These are phyloP conservation scores for Tulasnella sp. DNA, from an alignment of 768 basidiomycete genomes.

Conservation along the genomic window DNA sequence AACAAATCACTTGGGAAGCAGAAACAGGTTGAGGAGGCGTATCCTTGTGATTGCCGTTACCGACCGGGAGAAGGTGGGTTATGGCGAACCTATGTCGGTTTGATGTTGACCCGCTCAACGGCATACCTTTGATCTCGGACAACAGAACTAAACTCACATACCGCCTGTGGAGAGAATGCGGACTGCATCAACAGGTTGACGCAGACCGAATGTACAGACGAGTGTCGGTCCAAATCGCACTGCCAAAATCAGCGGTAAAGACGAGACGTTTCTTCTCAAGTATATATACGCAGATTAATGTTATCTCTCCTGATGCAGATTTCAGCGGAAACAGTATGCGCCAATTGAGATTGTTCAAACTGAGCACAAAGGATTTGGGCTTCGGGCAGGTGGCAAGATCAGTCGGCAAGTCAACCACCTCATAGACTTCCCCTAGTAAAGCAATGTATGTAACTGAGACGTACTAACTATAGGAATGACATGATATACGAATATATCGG, in stretches of 20 bases:
- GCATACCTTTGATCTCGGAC: neutral
- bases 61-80: slow-evolving; percentile 52
- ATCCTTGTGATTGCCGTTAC: slow-evolving; percentile 88
- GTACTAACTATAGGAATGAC: slow-evolving; percentile 45
- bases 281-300: neutral
- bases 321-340: slow-evolving; percentile 78
- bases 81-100: slow-evolving; percentile 16
- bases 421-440: neutral
- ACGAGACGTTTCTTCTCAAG: neutral
- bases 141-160: slow-evolving; percentile 28
- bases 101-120: neutral
- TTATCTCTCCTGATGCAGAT: slow-evolving; percentile 38
- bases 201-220: slow-evolving; percentile 90
- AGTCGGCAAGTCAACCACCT: slow-evolving; percentile 27
- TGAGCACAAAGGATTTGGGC: slow-evolving; percentile 90
- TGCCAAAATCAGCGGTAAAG: slow-evolving; percentile 91
- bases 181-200: slow-evolving; percentile 97
- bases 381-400: slow-evolving; percentile 53
- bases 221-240: slow-evolving; percentile 70
- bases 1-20: slow-evolving; percentile 77
- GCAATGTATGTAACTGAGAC: neutral
- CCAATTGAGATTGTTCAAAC: slow-evolving; percentile 84
- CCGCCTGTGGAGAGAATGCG: slow-evolving; percentile 75
- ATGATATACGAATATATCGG: slow-evolving; percentile 99
- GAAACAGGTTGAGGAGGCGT: slow-evolving; percentile 80